Percentiles rank a stretch among this genome's conserved stretches.
Conservation (phyloP, 352 stramenopile species). For the Pythium sp. region DNA sequence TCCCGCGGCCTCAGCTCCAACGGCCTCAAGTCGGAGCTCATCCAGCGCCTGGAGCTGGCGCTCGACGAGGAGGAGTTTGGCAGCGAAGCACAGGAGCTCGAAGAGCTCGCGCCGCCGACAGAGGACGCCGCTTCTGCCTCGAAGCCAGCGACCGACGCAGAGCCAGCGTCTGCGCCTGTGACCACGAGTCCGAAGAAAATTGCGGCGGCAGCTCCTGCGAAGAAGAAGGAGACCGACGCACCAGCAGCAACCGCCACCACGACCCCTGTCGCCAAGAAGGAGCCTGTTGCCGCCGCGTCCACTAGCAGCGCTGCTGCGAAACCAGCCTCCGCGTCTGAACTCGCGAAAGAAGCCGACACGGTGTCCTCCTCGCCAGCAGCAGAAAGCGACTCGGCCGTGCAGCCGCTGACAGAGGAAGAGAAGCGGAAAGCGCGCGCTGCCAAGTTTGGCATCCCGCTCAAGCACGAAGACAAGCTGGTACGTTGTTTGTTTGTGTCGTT, state of each 20-base stretch:
- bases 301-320: not conserved
- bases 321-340: constrained; percentile 10
- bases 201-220: constrained; percentile 13
- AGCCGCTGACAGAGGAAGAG: constrained; percentile 62
- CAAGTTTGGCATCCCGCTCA: constrained; percentile 77
- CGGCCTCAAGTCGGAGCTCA: constrained; percentile 87
- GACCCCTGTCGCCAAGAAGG: constrained; percentile 26
- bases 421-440: constrained; percentile 75
- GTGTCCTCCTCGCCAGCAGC: not conserved
- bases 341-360: constrained; percentile 11
- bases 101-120: constrained; percentile 47
- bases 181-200: constrained; percentile 28
- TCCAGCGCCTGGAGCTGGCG: constrained; percentile 84
- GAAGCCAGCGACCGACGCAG: constrained; percentile 17
- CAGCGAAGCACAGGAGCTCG: constrained; percentile 68
- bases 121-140: constrained; percentile 14
- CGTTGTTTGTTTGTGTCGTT: not conserved
- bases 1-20: constrained; percentile 78
- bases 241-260: not conserved
- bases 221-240: constrained; percentile 21
- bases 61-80: constrained; percentile 88
- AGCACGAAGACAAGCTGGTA: constrained; percentile 78
- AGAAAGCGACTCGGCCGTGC: constrained; percentile 17
- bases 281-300: constrained; percentile 7
- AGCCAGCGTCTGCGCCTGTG: not conserved